These are phyloP conservation scores for Hypoxylon intermedium DNA, from an alignment of 495 filamentous ascomycete species.

Conservation along the genomic window DNA sequence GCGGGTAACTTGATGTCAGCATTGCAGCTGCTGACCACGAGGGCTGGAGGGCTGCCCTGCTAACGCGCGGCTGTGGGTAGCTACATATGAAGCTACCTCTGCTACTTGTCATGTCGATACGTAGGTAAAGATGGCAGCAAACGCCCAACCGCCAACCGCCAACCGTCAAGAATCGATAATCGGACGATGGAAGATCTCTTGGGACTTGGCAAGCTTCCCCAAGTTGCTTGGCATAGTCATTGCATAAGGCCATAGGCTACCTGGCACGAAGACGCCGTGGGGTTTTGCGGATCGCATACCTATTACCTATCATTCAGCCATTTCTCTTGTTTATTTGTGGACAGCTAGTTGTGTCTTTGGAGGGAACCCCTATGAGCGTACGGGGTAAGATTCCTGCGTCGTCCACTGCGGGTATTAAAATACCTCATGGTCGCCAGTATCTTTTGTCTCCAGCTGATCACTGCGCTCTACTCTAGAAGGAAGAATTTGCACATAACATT, in stretches of 20 bases:
- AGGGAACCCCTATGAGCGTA: too few relatives aligned
- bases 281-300: constrained; percentile 2
- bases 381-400: too few relatives aligned
- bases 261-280: constrained; percentile 3
- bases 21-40: constrained; percentile 10
- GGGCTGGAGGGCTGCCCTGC: background rate
- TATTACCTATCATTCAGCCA: background rate
- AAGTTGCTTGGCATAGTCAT: constrained; percentile 21
- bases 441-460: too few relatives aligned
- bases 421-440: background rate
- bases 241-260: background rate
- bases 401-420: background rate
- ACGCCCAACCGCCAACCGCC: constrained; percentile 8
- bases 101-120: background rate
- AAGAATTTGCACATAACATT: too few relatives aligned
- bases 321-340: background rate
- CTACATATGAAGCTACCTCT: background rate
- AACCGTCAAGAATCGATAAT: constrained; percentile 15
- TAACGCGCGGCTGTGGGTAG: constrained; percentile 2
- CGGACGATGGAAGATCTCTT: constrained; percentile 30
- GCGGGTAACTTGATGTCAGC: constrained; percentile 9
- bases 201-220: constrained; percentile 24
- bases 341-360: too few relatives aligned
- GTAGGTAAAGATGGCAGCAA: constrained; percentile 14
- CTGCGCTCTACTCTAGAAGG: too few relatives aligned